Evolutionary conservation across 2,329 filamentous ascomycete genomes (phyloP).

Genomic region (Didymella lethalis): DNA sequence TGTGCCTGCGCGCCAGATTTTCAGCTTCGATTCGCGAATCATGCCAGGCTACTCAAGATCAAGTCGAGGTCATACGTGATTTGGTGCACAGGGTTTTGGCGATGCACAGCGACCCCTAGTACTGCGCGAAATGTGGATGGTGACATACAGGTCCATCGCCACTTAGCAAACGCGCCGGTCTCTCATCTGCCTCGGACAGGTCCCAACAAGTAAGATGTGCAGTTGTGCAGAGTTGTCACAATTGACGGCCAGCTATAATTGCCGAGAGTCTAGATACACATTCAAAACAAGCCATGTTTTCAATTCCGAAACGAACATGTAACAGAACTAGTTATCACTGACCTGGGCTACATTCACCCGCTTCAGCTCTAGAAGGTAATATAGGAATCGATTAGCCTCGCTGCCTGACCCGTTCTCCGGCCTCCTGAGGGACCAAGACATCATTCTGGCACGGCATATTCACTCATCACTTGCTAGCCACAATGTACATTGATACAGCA

Average conservation of each 20-base stretch:
- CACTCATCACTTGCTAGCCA: neutral
- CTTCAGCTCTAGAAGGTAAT: neutral
- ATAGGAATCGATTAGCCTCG: constrained; percentile 7
- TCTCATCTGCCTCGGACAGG: too few relatives aligned
- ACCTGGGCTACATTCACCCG: constrained; percentile 8
- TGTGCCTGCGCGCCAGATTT: neutral
- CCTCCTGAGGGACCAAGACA: neutral
- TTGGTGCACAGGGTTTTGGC: too few relatives aligned
- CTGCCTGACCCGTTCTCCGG: constrained; percentile 8
- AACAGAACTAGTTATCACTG: constrained; percentile 21
- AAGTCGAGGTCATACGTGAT: too few relatives aligned
- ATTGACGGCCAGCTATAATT: neutral
- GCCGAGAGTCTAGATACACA: constrained; percentile 15
- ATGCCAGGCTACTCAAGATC: too few relatives aligned
- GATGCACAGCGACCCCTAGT: too few relatives aligned
- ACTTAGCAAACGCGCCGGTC: too few relatives aligned
- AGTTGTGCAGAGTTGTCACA: neutral
- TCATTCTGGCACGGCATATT: neutral
- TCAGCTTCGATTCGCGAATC: too few relatives aligned
- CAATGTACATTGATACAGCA: constrained; percentile 47
- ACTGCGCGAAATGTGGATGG: too few relatives aligned
- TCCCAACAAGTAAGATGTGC: too few relatives aligned
- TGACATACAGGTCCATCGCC: too few relatives aligned
- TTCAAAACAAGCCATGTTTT: constrained; percentile 38
- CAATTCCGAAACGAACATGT: constrained; percentile 39